These are phyloP conservation scores for Beauveria bassiana DNA, from an alignment of 2,329 filamentous ascomycete genomes.

Conservation along the genomic window DNA sequence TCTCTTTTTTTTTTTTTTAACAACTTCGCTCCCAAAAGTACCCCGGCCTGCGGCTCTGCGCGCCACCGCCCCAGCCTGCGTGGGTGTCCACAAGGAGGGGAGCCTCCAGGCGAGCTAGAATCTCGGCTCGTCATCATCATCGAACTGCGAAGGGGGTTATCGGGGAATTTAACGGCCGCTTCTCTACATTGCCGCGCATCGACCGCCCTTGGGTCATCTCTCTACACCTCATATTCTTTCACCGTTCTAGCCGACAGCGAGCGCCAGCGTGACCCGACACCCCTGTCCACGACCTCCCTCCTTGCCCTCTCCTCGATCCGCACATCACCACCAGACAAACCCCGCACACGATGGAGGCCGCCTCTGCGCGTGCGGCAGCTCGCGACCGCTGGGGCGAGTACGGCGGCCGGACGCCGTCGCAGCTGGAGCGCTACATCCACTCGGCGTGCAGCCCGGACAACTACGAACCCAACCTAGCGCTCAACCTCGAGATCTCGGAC, in stretches of 20 bases:
- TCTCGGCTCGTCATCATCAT: conserved; percentile 7
- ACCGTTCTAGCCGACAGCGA: neutral
- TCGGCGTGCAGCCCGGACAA: conserved; percentile 96
- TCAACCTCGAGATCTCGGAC: conserved; percentile 94
- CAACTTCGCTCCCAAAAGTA: neutral
- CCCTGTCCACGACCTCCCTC: neutral
- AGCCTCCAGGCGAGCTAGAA: neutral
- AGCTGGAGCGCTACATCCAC: conserved; percentile 90
- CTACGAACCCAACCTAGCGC: conserved; percentile 92
- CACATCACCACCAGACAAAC: neutral
- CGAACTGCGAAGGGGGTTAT: neutral
- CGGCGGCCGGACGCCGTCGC: conserved; percentile 70
- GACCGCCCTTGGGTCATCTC: neutral
- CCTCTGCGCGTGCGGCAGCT: conserved; percentile 89
- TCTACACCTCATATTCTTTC: neutral
- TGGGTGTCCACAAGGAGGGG: conserved; percentile 9
- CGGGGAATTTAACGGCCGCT: neutral
- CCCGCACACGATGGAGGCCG: conserved; percentile 68
- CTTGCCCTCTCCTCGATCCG: neutral
- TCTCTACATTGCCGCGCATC: neutral
- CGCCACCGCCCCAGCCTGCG: conserved; percentile 9
- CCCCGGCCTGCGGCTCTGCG: neutral
- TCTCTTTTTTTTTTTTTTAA: too few species aligned
- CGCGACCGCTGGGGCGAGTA: conserved; percentile 87
- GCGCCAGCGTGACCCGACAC: neutral